Percentiles rank a stretch among this genome's conserved stretches.
Conservation (phyloP, 148 eudicot genomes). For the Chenopodium album region DNA sequence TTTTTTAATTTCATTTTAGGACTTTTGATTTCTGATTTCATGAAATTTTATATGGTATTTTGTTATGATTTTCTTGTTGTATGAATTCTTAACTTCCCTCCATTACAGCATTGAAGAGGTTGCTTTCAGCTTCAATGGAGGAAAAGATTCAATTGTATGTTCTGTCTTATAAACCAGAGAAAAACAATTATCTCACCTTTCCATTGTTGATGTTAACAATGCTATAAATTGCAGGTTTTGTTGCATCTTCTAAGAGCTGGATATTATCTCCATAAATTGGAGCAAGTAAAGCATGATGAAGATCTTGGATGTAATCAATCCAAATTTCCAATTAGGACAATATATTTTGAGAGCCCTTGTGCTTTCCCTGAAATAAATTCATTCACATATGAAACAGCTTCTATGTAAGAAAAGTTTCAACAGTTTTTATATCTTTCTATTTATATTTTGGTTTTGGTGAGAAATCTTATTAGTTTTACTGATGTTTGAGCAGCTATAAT, state of each 20-base stretch:
- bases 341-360: constrained; percentile 83
- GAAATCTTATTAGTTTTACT: background rate
- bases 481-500: constrained; percentile 51
- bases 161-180: constrained; percentile 31
- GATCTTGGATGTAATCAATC: constrained; percentile 34
- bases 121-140: constrained; percentile 97
- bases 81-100: constrained; percentile 16
- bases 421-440: background rate
- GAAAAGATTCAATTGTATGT: constrained; percentile 98
- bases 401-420: constrained; percentile 46
- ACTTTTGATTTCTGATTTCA: background rate
- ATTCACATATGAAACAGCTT: constrained; percentile 85
- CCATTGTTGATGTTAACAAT: constrained; percentile 4
- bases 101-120: constrained; percentile 82
- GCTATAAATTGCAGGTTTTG: constrained; percentile 57
- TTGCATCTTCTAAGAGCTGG: constrained; percentile 93
- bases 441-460: background rate
- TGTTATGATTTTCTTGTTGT: background rate
- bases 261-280: constrained; percentile 61
- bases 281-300: constrained; percentile 34
- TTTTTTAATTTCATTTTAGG: background rate
- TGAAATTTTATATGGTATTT: background rate
- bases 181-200: constrained; percentile 4
- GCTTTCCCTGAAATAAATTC: constrained; percentile 90
- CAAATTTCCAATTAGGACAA: constrained; percentile 76